Evolutionary conservation across 1,284 basidiomycete species (phyloP), one percentile per base, ranked within the genome.

Genomic region (Caloboletus inedulis): DNA sequence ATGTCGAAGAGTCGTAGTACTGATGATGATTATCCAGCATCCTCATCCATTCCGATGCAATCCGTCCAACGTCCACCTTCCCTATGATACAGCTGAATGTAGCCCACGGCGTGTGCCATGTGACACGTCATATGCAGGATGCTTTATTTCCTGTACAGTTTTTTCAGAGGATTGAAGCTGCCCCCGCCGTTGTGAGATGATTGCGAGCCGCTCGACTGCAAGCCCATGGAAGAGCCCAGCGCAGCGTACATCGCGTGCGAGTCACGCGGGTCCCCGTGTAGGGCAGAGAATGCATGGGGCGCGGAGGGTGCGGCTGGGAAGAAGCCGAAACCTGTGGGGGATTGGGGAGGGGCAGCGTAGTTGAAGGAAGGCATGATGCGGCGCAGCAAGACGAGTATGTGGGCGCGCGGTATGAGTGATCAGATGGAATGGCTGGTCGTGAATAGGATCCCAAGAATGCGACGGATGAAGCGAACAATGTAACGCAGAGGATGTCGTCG

Each of bases 191-290:
- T 59, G 52, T 43, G 62, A 1, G 69, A 59, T 23, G 69, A 59
- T 23, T 63, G 65, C 31, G 61, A 48, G 31, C 51, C 48, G 54
- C 55, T 29, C n/a, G 60, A 47, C 47, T 55, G 63, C 31, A 54
- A 14, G 49, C 69, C 54, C 61, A 66, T 52, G 29, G 74, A 69
- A 9, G 73, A 61, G 47, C 77, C 68, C 59, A 86, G 75, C 14
- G 80, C 73, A 36, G 84, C 76, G 69, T 82, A 87, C 80, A 86
- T 84, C 55, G 72, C 69, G 63, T 87, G 82, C 18, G 74, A 65
- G 61, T 85, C 82, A 54, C 87, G 81, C 48, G 86, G 87, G 55
- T 82, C 79, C 68, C 82, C 79, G 65, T 84, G 78, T 61, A 88
- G 78, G 41, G 75, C 64, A 29, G 77, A 66, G 71, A 89, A 87